Evolutionary conservation across 345 rosid genomes (phyloP).

Genomic region (Triadica sebifera): DNA sequence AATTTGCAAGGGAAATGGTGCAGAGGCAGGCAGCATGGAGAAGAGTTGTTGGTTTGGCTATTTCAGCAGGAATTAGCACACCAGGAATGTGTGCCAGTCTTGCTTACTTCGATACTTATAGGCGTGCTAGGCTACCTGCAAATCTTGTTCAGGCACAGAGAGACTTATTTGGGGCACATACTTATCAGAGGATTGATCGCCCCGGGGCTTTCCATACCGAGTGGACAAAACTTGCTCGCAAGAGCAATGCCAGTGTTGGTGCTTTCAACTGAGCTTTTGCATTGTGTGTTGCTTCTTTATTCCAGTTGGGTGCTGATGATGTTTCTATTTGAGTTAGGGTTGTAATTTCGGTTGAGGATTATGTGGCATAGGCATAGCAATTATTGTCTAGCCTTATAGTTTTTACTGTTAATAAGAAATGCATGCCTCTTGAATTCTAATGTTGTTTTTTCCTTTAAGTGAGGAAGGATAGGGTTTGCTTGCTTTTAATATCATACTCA

Average conservation of each 20-base stretch:
- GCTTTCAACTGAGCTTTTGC: constrained; percentile 48
- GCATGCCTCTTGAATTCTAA: constrained; percentile 31
- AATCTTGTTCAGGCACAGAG: constrained; percentile 98
- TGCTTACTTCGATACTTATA: constrained; percentile 87
- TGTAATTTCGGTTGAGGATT: constrained; percentile 19
- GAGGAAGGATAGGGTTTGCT: background rate
- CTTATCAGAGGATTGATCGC: constrained; percentile 87
- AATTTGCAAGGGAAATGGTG: constrained; percentile 94
- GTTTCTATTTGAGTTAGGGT: constrained; percentile 20
- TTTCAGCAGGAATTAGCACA: constrained; percentile 86
- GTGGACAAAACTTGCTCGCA: constrained; percentile 83
- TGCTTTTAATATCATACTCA: background rate
- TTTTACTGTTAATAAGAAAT: constrained; percentile 45
- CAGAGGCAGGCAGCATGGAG: constrained; percentile 99
- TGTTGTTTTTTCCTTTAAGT: background rate
- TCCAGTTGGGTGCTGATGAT: constrained; percentile 21
- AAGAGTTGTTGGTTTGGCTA: constrained; percentile 90
- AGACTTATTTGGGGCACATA: constrained; percentile 96
- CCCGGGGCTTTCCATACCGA: constrained; percentile 81
- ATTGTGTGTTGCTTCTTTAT: constrained; percentile 19
- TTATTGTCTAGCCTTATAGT: constrained; percentile 25
- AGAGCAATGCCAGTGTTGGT: constrained; percentile 43
- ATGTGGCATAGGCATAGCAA: constrained; percentile 33
- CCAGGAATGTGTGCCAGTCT: constrained; percentile 98
- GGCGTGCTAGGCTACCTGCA: constrained; percentile 85